phyloP scores from a whole-genome alignment of 768 basidiomycete species.

The Rossbeevera mucosa region DNA sequence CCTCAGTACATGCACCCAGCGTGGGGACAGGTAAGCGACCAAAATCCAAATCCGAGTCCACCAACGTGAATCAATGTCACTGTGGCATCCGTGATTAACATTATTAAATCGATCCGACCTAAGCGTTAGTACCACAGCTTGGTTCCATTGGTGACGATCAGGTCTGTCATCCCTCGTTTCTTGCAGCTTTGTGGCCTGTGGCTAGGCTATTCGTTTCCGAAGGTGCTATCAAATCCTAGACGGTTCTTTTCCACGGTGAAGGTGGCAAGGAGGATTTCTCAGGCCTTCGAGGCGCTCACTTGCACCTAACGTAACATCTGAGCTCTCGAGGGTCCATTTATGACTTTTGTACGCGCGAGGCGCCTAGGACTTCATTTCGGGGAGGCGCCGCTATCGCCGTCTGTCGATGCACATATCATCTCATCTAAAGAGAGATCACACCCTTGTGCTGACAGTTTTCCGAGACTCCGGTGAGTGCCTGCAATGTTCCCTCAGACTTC shows the following conservation, averaged over 20 bases:
- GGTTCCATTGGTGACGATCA: not conserved
- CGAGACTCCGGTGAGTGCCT: no score
- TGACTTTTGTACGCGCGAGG: conserved; percentile 46
- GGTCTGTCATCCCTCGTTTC: not conserved
- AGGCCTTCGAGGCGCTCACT: conserved; percentile 39
- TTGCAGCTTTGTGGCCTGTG: not conserved
- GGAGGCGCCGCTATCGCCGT: conserved; percentile 22
- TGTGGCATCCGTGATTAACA: no score
- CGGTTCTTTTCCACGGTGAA: conserved; percentile 32
- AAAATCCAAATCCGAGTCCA: no score
- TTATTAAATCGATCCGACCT: no score
- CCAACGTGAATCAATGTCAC: no score
- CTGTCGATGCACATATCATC: conserved; percentile 30
- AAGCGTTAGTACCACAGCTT: no score
- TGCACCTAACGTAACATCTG: conserved; percentile 16
- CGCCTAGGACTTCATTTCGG: conserved; percentile 26
- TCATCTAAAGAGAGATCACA: conserved; percentile 35
- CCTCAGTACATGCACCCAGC: no score
- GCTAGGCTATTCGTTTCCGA: not conserved
- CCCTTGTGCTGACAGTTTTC: conserved; percentile 42
- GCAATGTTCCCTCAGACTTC: no score
- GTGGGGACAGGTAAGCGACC: no score
- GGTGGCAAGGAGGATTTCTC: conserved; percentile 44
- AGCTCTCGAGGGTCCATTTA: conserved; percentile 44
- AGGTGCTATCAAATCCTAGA: no score